A percentile compares a stretch with the other conserved stretches of the same genome.
Conservation (phyloP, 495 filamentous ascomycete genomes). For the Penicillium coprophilum region DNA sequence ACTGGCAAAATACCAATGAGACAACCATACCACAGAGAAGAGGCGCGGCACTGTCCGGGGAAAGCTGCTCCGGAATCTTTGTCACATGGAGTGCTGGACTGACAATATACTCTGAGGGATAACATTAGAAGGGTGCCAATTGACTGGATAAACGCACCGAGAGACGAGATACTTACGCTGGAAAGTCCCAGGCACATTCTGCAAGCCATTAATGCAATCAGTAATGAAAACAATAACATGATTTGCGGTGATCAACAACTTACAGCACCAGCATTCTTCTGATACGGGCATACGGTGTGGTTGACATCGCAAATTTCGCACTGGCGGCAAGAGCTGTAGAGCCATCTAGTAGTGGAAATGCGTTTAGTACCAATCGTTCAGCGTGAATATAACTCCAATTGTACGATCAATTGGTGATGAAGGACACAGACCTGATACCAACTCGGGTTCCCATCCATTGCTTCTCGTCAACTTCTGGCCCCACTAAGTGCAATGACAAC, state of each 20-base stretch:
- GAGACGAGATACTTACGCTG: slow-evolving; percentile 31
- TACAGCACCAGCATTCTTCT: slow-evolving; percentile 48
- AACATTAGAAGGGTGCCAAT: neutral
- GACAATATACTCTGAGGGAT: slow-evolving; percentile 38
- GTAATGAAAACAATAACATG: neutral
- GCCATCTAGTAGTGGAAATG: slow-evolving; percentile 32
- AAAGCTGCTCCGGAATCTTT: slow-evolving; percentile 35
- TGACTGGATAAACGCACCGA: neutral
- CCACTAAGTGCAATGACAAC: slow-evolving; percentile 23
- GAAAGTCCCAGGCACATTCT: slow-evolving; percentile 49
- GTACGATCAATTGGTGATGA: neutral
- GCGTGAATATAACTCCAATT: neutral
- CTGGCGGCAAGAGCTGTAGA: slow-evolving; percentile 44
- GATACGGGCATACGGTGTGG: slow-evolving; percentile 44
- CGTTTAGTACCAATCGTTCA: too few species aligned
- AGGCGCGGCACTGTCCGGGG: slow-evolving; percentile 39
- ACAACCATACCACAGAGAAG: slow-evolving; percentile 39
- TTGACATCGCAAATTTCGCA: slow-evolving; percentile 51
- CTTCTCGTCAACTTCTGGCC: slow-evolving; percentile 27
- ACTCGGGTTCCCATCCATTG: slow-evolving; percentile 40
- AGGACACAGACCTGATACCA: slow-evolving; percentile 37
- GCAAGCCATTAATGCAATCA: neutral
- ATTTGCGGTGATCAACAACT: neutral
- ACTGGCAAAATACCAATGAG: neutral
- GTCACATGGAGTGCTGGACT: slow-evolving; percentile 44